Conservation (phyloP, 208 protist species). For the Wallacemonas collosoma region DNA sequence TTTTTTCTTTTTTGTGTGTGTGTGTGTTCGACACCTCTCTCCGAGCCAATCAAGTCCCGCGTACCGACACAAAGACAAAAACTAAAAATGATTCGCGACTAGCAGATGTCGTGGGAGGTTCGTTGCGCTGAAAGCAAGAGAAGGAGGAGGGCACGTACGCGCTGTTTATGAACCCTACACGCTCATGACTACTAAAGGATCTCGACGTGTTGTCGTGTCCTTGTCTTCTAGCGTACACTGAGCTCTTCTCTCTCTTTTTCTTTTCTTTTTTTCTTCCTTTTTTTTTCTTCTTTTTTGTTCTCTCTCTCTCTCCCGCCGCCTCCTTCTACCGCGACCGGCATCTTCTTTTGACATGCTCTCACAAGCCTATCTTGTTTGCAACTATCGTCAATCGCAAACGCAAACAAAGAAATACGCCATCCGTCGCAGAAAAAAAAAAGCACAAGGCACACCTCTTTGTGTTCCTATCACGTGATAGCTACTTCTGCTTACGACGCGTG, state of each 20-base stretch:
- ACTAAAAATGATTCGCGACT: not conserved
- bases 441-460: not conserved
- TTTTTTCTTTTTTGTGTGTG: slow-evolving; percentile 25
- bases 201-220: not conserved
- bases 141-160: too few relatives aligned
- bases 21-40: slow-evolving; percentile 2
- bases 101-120: too few relatives aligned
- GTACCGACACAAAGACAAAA: not conserved
- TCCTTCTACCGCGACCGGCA: not conserved
- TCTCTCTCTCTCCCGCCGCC: not conserved
- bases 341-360: not conserved
- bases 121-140: too few relatives aligned
- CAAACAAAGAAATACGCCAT: not conserved
- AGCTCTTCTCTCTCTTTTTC: slow-evolving; percentile 1
- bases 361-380: not conserved
- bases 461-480: too few relatives aligned
- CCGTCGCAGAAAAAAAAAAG: not conserved
- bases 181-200: too few relatives aligned
- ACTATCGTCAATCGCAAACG: not conserved
- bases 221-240: not conserved
- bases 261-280: not conserved
- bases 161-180: too few relatives aligned
- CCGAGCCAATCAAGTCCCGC: not conserved
- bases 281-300: not conserved
- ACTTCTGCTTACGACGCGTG: too few relatives aligned